These are phyloP conservation scores for Monosporascus sp. DNA, from an alignment of 2,329 filamentous ascomycete species.

Conservation along the genomic window DNA sequence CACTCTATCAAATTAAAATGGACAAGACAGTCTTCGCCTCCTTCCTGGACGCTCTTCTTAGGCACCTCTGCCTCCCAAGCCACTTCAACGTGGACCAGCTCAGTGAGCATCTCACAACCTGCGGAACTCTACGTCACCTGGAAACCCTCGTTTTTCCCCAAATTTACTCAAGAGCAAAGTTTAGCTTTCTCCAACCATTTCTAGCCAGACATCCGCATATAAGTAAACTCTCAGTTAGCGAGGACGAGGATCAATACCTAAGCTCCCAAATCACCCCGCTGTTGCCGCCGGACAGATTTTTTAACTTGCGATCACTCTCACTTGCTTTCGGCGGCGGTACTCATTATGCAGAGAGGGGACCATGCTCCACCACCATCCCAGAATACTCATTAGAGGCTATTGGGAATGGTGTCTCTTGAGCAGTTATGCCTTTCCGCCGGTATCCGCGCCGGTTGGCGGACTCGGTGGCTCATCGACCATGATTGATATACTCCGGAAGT, in stretches of 20 bases:
- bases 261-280: conserved; percentile 1
- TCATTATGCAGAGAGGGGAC: neutral
- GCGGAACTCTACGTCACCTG: neutral
- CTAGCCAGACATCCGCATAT: neutral
- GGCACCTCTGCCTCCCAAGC: neutral
- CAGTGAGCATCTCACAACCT: neutral
- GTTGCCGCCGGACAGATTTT: neutral
- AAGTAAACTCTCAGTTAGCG: neutral
- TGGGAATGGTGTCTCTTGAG: neutral
- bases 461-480: neutral
- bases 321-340: neutral
- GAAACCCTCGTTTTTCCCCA: neutral
- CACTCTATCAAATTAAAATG: neutral
- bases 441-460: neutral
- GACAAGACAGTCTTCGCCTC: neutral
- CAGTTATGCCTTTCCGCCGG: neutral
- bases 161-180: no score
- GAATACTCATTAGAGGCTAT: neutral
- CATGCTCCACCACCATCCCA: neutral
- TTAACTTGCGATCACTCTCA: conserved; percentile 3
- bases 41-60: neutral
- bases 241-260: neutral
- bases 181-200: neutral
- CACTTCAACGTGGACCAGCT: neutral
- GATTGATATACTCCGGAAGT: neutral